phyloP scores from a whole-genome alignment of 768 basidiomycete genomes.

The Pleurotus pulmonarius region DNA sequence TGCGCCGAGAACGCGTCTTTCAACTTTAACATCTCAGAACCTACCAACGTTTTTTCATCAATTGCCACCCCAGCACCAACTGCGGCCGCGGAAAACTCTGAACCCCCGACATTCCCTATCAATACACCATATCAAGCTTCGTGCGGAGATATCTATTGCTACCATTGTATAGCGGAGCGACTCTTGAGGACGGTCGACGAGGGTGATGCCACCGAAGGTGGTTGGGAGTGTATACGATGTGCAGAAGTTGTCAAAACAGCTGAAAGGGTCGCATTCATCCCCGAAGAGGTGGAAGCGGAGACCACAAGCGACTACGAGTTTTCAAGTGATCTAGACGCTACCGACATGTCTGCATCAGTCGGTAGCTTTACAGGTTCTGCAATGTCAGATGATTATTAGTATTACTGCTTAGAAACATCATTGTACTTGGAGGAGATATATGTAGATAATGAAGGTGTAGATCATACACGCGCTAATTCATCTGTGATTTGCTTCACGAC shows the following conservation, averaged over 20 bases:
- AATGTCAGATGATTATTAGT: slow-evolving; percentile 30
- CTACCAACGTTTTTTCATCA: slow-evolving; percentile 45
- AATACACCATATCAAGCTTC: slow-evolving; percentile 80
- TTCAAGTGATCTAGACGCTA: slow-evolving; percentile 47
- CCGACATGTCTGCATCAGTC: slow-evolving; percentile 55
- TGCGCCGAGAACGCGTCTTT: slow-evolving; percentile 77
- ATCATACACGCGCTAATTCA: slow-evolving; percentile 32
- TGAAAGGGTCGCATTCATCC: slow-evolving; percentile 42
- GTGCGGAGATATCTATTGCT: slow-evolving; percentile 89
- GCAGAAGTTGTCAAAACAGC: slow-evolving; percentile 57
- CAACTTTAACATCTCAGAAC: slow-evolving; percentile 51
- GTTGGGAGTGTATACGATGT: slow-evolving; percentile 93
- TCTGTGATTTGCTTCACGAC: slow-evolving; percentile 71
- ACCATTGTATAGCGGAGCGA: slow-evolving; percentile 85
- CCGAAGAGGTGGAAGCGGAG: slow-evolving; percentile 34
- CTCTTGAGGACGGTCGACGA: slow-evolving; percentile 74
- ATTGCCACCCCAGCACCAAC: slow-evolving; percentile 21
- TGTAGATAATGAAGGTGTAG: not conserved
- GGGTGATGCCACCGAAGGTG: slow-evolving; percentile 49
- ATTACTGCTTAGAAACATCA: not conserved
- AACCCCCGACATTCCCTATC: slow-evolving; percentile 60
- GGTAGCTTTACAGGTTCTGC: slow-evolving; percentile 48
- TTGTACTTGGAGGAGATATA: not conserved
- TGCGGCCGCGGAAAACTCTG: slow-evolving; percentile 19
- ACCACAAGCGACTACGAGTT: slow-evolving; percentile 59